phyloP scores from a whole-genome alignment of 1,284 basidiomycete species.

The Fistulina hepatica region DNA sequence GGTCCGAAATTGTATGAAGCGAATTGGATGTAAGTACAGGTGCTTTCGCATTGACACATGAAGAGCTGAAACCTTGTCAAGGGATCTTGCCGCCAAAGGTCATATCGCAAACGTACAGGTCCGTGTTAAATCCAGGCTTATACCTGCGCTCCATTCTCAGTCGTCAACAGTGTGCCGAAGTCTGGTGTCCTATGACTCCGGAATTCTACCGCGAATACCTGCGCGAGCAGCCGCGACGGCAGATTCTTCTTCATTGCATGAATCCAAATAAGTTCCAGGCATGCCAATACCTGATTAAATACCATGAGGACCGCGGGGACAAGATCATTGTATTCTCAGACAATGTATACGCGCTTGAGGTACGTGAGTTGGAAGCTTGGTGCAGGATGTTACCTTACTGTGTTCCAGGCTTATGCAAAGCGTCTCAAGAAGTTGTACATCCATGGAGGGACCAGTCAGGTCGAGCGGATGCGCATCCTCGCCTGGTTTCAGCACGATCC shows the following conservation, averaged over 20 bases:
- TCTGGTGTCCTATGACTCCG: constrained; percentile 99
- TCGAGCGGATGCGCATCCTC: constrained; percentile 91
- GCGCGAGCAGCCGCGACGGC: constrained; percentile 83
- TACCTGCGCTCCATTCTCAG: constrained; percentile 5
- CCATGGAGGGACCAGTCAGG: constrained; percentile 92
- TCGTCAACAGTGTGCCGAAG: constrained; percentile 79
- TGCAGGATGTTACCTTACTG: constrained; percentile 6
- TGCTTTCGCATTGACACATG: constrained; percentile 6
- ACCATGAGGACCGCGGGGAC: constrained; percentile 95
- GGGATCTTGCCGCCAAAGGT: constrained; percentile 94
- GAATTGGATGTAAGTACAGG: constrained; percentile 80
- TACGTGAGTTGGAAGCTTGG: constrained; percentile 26
- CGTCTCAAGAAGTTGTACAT: constrained; percentile 94
- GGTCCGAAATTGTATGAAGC: constrained; percentile 99
- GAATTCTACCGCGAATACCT: constrained; percentile 99
- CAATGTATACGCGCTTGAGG: constrained; percentile 95
- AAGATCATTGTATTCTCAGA: constrained; percentile 99
- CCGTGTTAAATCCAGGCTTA: constrained; percentile 16
- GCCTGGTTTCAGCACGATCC: constrained; percentile 96
- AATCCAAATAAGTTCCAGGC: constrained; percentile 99
- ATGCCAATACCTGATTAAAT: constrained; percentile 97
- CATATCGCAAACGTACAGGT: constrained; percentile 99
- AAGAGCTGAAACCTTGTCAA: no score
- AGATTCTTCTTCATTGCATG: constrained; percentile 98
- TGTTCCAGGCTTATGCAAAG: constrained; percentile 84